Conservation (phyloP, 129 eudicot species). For the Artemisia tridentata region DNA sequence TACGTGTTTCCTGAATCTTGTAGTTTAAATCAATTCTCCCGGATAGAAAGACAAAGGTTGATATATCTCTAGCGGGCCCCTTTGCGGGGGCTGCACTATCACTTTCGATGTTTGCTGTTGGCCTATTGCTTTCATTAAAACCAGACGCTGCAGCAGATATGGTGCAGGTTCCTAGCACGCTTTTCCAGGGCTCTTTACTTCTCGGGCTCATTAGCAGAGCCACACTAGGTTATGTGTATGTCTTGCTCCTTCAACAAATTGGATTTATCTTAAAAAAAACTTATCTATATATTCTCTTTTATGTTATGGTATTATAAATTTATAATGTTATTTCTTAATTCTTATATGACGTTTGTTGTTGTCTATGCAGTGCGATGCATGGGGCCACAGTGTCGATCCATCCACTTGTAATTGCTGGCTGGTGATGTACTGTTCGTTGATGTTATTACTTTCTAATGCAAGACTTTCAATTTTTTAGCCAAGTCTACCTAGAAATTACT, state of each 20-base stretch:
- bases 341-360: constrained; percentile 14
- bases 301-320: background rate
- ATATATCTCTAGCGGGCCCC: constrained; percentile 89
- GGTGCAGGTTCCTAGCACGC: constrained; percentile 89
- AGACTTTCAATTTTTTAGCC: background rate
- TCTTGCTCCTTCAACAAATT: constrained; percentile 25
- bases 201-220: constrained; percentile 91
- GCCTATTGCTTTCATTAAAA: constrained; percentile 81
- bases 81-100: constrained; percentile 91
- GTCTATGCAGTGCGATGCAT: constrained; percentile 75
- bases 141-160: constrained; percentile 79
- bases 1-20: constrained; percentile 21
- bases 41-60: constrained; percentile 88
- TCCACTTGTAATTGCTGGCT: constrained; percentile 99
- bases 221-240: constrained; percentile 83
- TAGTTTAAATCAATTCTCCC: constrained; percentile 98
- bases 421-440: constrained; percentile 56
- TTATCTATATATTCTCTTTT: background rate
- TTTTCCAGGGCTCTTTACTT: constrained; percentile 95
- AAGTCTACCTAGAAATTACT: constrained; percentile 14
- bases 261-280: background rate
- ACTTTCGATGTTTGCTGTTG: constrained; percentile 85
- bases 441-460: constrained; percentile 16
- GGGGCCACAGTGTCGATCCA: constrained; percentile 86
- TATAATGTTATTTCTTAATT: background rate